Conservation (phyloP, 2,329 filamentous ascomycete species). For the Coniochaeta prunicola region DNA sequence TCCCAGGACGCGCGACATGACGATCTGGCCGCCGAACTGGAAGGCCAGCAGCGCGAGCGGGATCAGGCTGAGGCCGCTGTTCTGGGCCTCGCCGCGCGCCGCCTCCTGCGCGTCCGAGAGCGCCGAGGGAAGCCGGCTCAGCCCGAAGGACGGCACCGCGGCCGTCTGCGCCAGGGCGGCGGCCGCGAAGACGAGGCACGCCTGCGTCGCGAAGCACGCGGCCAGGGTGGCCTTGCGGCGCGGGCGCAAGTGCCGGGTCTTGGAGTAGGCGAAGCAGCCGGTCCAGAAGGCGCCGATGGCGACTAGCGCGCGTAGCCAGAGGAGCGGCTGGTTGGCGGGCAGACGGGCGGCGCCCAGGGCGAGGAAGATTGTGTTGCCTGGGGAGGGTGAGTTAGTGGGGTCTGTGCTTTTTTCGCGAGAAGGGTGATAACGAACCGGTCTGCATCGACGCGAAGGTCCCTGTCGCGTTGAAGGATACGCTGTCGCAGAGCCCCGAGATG, state of each 20-base stretch:
- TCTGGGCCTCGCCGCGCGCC: slow-evolving; percentile 27
- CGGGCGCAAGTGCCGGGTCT: slow-evolving; percentile 14
- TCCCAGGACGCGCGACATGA: slow-evolving; percentile 40
- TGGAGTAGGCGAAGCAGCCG: slow-evolving; percentile 42
- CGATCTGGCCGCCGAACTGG: slow-evolving; percentile 48
- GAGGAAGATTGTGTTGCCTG: slow-evolving; percentile 56
- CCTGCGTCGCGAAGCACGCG: slow-evolving; percentile 44
- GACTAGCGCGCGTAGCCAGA: slow-evolving; percentile 23
- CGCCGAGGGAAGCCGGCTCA: slow-evolving; percentile 23
- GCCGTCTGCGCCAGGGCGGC: slow-evolving; percentile 41
- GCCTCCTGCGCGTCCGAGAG: slow-evolving; percentile 26
- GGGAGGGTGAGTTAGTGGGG: not conserved
- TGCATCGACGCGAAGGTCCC: slow-evolving; percentile 33
- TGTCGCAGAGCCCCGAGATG: slow-evolving; percentile 31
- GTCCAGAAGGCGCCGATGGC: slow-evolving; percentile 46
- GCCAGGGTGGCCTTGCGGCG: slow-evolving; percentile 25
- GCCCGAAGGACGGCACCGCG: slow-evolving; percentile 35
- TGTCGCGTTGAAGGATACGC: slow-evolving; percentile 30
- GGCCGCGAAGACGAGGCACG: slow-evolving; percentile 41
- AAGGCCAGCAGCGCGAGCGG: slow-evolving; percentile 42
- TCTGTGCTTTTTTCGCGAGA: not conserved
- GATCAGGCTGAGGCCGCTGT: slow-evolving; percentile 27
- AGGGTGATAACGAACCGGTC: slow-evolving; percentile 15
- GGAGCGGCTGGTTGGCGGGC: slow-evolving; percentile 39
- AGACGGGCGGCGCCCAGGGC: slow-evolving; percentile 49